These are phyloP conservation scores for Euphorbia celastroides DNA, from an alignment of 441 rosid genomes.

Conservation along the genomic window DNA sequence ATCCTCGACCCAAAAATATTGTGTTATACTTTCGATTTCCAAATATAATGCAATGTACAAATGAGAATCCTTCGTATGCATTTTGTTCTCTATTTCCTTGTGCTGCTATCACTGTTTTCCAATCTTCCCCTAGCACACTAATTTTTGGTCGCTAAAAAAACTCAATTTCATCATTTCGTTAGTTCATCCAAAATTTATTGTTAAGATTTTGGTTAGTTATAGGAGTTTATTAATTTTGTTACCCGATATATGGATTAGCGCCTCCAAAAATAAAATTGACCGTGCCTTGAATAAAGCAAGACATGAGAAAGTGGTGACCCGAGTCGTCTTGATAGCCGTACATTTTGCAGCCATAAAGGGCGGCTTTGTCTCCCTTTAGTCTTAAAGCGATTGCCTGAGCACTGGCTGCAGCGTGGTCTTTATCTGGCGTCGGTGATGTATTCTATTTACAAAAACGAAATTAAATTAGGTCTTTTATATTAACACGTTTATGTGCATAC, in stretches of 20 bases:
- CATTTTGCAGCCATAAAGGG: slow-evolving; percentile 53
- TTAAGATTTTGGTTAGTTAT: too few species aligned
- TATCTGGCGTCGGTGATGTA: slow-evolving; percentile 52
- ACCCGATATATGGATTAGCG: slow-evolving; percentile 62
- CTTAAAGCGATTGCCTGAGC: slow-evolving; percentile 64
- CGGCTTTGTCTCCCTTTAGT: slow-evolving; percentile 45
- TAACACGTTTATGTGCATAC: too few species aligned
- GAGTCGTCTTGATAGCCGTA: slow-evolving; percentile 60
- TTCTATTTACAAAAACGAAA: slow-evolving; percentile 32
- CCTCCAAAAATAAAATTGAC: slow-evolving; percentile 76
- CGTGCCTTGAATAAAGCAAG: slow-evolving; percentile 62
- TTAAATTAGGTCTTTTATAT: neutral
- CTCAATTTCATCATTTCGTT: too few species aligned
- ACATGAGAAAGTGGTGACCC: slow-evolving; percentile 69
- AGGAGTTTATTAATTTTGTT: neutral
- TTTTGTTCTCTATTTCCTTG: slow-evolving; percentile 31
- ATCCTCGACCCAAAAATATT: slow-evolving; percentile 57
- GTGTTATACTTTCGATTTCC: slow-evolving; percentile 33
- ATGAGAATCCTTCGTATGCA: slow-evolving; percentile 44
- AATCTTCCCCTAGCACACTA: slow-evolving; percentile 26
- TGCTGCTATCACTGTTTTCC: slow-evolving; percentile 46
- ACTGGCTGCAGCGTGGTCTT: slow-evolving; percentile 21
- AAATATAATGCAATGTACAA: slow-evolving; percentile 48
- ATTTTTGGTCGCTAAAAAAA: slow-evolving; percentile 29
- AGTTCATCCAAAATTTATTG: too few species aligned